These are phyloP conservation scores for Vitellaria paradoxa DNA, from an alignment of 179 eudicot species.

Conservation along the genomic window DNA sequence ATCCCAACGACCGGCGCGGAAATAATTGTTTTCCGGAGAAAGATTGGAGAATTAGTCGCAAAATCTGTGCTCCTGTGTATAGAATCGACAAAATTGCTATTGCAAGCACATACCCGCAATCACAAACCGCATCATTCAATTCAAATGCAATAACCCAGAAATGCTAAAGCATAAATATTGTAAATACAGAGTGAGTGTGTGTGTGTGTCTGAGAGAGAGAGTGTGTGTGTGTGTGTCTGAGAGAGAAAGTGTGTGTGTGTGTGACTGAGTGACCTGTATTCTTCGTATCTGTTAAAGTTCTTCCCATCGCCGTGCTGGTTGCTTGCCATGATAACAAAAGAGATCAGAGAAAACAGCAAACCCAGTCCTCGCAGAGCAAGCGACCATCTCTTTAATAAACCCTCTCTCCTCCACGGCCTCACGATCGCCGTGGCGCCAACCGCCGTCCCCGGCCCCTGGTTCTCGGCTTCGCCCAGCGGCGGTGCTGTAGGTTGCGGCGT, in stretches of 20 bases:
- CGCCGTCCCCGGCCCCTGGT: constrained; percentile 23
- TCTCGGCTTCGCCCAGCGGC: constrained; percentile 38
- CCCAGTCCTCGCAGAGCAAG: constrained; percentile 36
- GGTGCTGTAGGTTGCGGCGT: constrained; percentile 26
- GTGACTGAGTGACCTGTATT: constrained; percentile 32
- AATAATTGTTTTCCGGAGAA: constrained; percentile 34
- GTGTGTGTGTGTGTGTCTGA: no score
- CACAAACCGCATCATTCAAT: neutral
- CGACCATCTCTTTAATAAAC: constrained; percentile 40
- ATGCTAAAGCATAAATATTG: no score
- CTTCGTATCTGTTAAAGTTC: constrained; percentile 33
- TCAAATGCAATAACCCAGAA: neutral
- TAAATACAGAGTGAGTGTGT: no score
- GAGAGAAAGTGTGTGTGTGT: no score
- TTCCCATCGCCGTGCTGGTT: constrained; percentile 36
- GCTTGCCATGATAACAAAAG: constrained; percentile 60
- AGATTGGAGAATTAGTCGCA: constrained; percentile 45
- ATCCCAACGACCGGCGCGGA: constrained; percentile 20
- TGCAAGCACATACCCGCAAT: constrained; percentile 51
- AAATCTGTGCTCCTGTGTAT: constrained; percentile 46
- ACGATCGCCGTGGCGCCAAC: constrained; percentile 40
- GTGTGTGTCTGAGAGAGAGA: no score
- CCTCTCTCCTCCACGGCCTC: constrained; percentile 50
- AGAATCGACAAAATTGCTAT: constrained; percentile 52
- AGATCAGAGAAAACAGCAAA: constrained; percentile 52